These are phyloP conservation scores for Phoenix dactylifera DNA, from an alignment of 176 grass and related monocot genomes.

Conservation along the genomic window DNA sequence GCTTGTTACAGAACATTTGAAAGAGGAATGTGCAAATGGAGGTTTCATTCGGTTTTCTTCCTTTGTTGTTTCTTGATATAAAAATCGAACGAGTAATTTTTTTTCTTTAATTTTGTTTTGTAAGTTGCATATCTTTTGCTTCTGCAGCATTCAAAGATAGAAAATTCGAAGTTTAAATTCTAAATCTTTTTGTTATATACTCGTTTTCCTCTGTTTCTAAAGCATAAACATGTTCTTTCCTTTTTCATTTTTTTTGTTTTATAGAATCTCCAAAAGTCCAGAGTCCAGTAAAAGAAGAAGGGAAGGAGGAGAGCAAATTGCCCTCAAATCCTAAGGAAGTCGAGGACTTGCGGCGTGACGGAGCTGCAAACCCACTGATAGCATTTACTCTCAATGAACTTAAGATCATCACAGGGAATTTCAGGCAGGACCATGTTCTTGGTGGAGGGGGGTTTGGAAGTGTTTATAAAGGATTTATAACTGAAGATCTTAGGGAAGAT, in stretches of 20 bases:
- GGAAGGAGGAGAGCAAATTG: conserved; percentile 38
- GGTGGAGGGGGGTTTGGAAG: conserved; percentile 73
- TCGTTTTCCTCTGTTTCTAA: neutral
- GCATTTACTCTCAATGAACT: conserved; percentile 66
- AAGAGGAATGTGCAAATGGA: no score
- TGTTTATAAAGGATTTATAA: conserved; percentile 65
- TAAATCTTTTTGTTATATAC: no score
- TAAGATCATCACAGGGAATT: conserved; percentile 40
- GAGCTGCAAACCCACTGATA: conserved; percentile 44
- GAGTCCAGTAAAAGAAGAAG: conserved; percentile 44
- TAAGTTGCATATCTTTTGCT: no score
- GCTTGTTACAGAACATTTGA: no score
- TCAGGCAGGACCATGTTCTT: conserved; percentile 48
- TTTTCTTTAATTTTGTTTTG: no score
- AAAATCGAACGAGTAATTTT: no score
- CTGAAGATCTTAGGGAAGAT: conserved; percentile 29
- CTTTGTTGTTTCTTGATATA: no score
- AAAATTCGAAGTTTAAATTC: no score
- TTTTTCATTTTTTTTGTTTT: conserved; percentile 6
- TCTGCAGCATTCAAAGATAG: no score
- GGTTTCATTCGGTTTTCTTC: no score
- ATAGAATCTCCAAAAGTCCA: conserved; percentile 50
- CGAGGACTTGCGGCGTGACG: conserved; percentile 39
- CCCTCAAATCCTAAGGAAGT: conserved; percentile 63
- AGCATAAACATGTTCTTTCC: neutral